phyloP scores from a whole-genome alignment of 192 early-diverging fungal species.

The Dispira simplex region DNA sequence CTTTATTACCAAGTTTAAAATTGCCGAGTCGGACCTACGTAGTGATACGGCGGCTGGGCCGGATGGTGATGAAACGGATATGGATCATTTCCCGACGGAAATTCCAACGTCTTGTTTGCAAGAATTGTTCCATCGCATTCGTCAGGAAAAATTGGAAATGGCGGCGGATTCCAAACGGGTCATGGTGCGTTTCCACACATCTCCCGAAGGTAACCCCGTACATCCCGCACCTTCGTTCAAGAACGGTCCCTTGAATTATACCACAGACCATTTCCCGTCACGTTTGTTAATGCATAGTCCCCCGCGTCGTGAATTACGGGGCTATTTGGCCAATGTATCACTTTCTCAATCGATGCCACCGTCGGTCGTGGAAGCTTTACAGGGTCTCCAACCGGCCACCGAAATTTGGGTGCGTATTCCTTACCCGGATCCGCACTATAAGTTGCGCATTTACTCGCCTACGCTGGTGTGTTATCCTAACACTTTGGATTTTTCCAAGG shows the following conservation, averaged over 20 bases:
- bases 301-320: not conserved
- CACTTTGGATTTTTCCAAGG: not conserved
- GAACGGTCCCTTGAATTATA: not conserved
- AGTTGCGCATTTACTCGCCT: not conserved
- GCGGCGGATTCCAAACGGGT: conserved; percentile 9
- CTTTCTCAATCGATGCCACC: not conserved
- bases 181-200: conserved; percentile 5
- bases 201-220: not conserved
- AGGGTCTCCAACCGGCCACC: not conserved
- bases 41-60: not conserved
- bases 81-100: conserved; percentile 1
- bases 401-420: conserved; percentile 1
- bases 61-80: not conserved
- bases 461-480: not conserved
- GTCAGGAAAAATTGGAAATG: conserved; percentile 1
- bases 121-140: not conserved
- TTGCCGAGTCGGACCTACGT: not conserved
- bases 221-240: not conserved
- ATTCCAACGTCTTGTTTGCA: not conserved
- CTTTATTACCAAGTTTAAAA: conserved; percentile 9
- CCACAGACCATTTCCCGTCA: not conserved
- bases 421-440: conserved; percentile 1
- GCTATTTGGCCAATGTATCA: not conserved
- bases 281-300: not conserved
- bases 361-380: not conserved